Conservation (phyloP, 2,329 filamentous ascomycete species). For the Amauroascus verrucosus region DNA sequence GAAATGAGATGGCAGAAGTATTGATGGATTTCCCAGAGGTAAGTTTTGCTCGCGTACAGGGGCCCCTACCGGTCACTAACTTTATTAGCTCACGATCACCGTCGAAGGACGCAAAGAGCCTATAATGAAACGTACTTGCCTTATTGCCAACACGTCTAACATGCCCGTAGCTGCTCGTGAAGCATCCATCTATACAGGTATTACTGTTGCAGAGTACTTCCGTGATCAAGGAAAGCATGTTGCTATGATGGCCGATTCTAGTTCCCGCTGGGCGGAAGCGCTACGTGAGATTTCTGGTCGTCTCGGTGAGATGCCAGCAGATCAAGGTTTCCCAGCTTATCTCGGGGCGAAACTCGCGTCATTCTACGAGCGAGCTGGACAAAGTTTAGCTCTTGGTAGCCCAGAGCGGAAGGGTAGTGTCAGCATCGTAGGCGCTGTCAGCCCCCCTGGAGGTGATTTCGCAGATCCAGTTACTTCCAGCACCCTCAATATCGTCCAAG, state of each 20-base stretch:
- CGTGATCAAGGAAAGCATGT: slow-evolving; percentile 94
- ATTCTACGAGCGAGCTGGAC: slow-evolving; percentile 97
- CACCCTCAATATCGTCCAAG: slow-evolving; percentile 93
- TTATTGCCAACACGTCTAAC: slow-evolving; percentile 99
- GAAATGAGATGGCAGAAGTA: slow-evolving; percentile 99
- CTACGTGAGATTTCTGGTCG: slow-evolving; percentile 97
- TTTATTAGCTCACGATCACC: slow-evolving; percentile 65
- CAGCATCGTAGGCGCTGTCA: slow-evolving; percentile 95
- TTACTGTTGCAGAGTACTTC: slow-evolving; percentile 93
- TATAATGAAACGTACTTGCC: slow-evolving; percentile 98
- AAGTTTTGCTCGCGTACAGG: slow-evolving; percentile 15
- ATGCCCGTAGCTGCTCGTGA: slow-evolving; percentile 98
- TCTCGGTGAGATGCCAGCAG: slow-evolving; percentile 98
- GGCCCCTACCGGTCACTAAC: background rate
- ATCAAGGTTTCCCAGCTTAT: slow-evolving; percentile 98
- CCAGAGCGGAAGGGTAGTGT: slow-evolving; percentile 84
- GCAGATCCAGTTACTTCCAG: slow-evolving; percentile 92
- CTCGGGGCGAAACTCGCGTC: slow-evolving; percentile 92
- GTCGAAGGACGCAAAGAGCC: slow-evolving; percentile 91
- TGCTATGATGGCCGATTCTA: slow-evolving; percentile 99
- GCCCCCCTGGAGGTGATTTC: slow-evolving; percentile 96
- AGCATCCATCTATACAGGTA: slow-evolving; percentile 96
- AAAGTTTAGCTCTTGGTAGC: slow-evolving; percentile 73
- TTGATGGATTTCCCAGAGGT: slow-evolving; percentile 97
- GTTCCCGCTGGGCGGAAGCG: slow-evolving; percentile 96